Base-by-base conservation (phyloP, 139 green algal species). In the Trebouxia sp. region DNA sequence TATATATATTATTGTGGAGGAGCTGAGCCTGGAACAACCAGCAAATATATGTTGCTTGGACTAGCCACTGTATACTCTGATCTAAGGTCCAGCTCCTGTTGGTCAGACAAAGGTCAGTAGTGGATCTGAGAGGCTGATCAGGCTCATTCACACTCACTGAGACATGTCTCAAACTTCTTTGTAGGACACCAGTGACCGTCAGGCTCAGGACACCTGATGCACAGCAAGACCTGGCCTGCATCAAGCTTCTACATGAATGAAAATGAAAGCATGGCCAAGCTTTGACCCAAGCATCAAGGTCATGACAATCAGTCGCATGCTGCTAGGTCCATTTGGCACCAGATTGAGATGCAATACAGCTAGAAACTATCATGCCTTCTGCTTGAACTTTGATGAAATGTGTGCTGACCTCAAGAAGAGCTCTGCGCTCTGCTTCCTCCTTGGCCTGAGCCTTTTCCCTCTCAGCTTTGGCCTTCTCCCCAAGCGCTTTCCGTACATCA, bases 391-490 rank as follows among this genome's bases (percentile, higher is more conserved):
- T n/a, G n/a, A n/a, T n/a, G n/a, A n/a, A n/a, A n/a, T n/a, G n/a
- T n/a, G n/a, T n/a, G n/a, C 7, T 77, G 26, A 77, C 69, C 69
- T 53, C 41, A 22, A 53, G 41, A 20, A 77, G 41, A 32, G 69
- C 69, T 56, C 35, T 53, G 24, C 43, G 26, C 10, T 32, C 69
- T 41, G 69, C 69, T 77, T 51, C 69, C 69, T 77, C 41, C 12
- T 77, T 77, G 9, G 43, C 41, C 22, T 10, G 4, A 56, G 69
- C 69, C 42, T 77, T 77, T 5, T 77, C 41, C 42, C 43, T n/a
- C 11, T 77, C 69, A 56, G 39, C 26, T 24, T 35, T 77, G 41
- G 41, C 26, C 11, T 56, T 77, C 69, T 77, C 69, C 10, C 41
- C 69, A 22, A 77, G 41, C 4, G 41, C 69, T 32, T 53, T 51